Conservation (phyloP, 108 stramenopile genomes). For the Stephanodiscus triporus region DNA sequence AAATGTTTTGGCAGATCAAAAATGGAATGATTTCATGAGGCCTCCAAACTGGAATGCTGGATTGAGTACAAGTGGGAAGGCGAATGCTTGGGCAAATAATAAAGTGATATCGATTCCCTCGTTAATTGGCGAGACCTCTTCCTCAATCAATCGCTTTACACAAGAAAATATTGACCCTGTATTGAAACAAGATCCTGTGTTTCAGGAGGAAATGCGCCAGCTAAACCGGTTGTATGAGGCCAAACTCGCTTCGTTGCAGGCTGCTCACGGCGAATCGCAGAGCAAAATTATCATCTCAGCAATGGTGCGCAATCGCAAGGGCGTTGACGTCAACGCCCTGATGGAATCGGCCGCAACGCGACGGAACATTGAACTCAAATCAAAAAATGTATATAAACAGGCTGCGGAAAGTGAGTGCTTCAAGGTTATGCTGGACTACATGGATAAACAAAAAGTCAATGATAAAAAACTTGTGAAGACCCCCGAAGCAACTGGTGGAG, state of each 20-base stretch:
- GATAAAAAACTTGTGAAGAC: too few relatives aligned
- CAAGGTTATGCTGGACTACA: conserved; percentile 5
- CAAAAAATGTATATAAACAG: conserved; percentile 35
- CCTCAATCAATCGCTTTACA: conserved; percentile 46
- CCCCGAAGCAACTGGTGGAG: too few relatives aligned
- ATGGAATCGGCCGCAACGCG: conserved; percentile 79
- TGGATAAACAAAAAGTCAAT: neutral
- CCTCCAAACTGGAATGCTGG: conserved; percentile 1
- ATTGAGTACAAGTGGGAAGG: neutral
- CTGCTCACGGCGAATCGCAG: conserved; percentile 81
- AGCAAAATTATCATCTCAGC: conserved; percentile 84
- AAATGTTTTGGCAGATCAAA: neutral
- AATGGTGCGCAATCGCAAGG: conserved; percentile 65
- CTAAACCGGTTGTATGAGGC: conserved; percentile 76
- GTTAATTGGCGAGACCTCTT: conserved; percentile 32
- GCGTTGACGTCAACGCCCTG: conserved; percentile 72
- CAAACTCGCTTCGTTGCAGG: conserved; percentile 63
- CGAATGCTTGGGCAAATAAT: neutral
- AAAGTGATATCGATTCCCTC: neutral
- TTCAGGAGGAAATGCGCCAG: conserved; percentile 68
- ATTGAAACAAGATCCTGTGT: conserved; percentile 62
- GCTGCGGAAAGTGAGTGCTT: conserved; percentile 46
- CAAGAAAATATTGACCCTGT: conserved; percentile 65
- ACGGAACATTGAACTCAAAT: conserved; percentile 50
- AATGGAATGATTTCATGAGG: neutral